Conservation (phyloP, 345 rosid genomes). For the Geranium rotundifolium region DNA sequence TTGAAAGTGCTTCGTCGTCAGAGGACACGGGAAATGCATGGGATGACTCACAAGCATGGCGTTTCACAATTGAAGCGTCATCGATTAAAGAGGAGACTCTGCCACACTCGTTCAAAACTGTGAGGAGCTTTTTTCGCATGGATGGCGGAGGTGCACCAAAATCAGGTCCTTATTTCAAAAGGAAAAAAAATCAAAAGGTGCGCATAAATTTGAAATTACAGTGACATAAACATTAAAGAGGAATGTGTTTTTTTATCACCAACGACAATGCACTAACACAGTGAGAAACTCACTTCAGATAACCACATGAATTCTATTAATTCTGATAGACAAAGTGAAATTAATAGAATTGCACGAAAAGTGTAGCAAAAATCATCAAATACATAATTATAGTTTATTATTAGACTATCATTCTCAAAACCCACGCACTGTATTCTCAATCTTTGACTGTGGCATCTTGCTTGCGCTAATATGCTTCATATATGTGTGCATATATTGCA, state of each 20-base stretch:
- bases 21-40: slow-evolving; percentile 72
- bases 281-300: no score
- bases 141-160: slow-evolving; percentile 69
- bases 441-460: no score
- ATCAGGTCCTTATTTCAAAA: slow-evolving; percentile 57
- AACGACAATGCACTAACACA: no score
- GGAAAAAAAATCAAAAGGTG: slow-evolving; percentile 10
- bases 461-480: no score
- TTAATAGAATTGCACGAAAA: no score
- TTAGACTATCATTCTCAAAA: neutral
- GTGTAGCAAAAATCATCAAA: neutral
- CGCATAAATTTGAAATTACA: no score
- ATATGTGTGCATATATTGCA: no score
- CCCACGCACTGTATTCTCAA: no score
- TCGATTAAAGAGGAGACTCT: slow-evolving; percentile 72
- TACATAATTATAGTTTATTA: neutral
- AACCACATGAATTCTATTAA: no score
- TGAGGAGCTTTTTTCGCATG: slow-evolving; percentile 54
- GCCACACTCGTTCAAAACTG: slow-evolving; percentile 53
- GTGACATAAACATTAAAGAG: no score
- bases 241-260: no score
- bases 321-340: no score
- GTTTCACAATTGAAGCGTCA: slow-evolving; percentile 50
- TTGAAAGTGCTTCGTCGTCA: slow-evolving; percentile 70
- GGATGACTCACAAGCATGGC: slow-evolving; percentile 62